Percentiles rank a stretch among this genome's conserved stretches.
Evolutionary conservation across 1,284 basidiomycete species (phyloP).

Genomic region (Cyathus pygmaeus): DNA sequence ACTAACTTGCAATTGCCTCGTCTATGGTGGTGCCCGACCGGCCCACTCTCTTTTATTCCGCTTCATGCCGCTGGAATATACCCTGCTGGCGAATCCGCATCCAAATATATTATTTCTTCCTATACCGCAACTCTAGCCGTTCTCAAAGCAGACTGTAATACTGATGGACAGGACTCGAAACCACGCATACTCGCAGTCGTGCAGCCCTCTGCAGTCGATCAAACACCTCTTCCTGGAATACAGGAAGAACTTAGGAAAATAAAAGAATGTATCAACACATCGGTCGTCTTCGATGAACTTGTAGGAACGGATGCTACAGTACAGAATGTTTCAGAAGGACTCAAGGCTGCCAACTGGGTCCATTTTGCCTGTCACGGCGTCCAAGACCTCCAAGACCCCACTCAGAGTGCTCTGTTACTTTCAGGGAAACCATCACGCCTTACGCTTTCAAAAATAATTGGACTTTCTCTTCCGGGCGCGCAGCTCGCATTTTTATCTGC

Average conservation of each 20-base stretch:
- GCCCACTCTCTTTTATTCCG: conserved; percentile 31
- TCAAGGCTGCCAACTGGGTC: conserved; percentile 26
- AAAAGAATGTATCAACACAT: not conserved
- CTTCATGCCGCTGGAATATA: conserved; percentile 41
- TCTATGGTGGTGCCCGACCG: conserved; percentile 39
- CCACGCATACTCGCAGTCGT: conserved; percentile 10
- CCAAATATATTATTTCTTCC: conserved; percentile 27
- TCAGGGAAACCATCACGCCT: conserved; percentile 14
- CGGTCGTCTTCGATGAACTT: conserved; percentile 6
- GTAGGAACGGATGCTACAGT: conserved; percentile 18
- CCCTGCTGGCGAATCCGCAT: not conserved
- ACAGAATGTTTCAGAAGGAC: conserved; percentile 16
- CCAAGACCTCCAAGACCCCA: conserved; percentile 18
- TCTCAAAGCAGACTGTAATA: conserved; percentile 4
- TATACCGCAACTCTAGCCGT: conserved; percentile 22
- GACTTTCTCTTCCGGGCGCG: conserved; percentile 20
- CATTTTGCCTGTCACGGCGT: conserved; percentile 44
- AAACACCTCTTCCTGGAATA: conserved; percentile 3
- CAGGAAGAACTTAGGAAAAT: conserved; percentile 7
- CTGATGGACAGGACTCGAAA: not conserved
- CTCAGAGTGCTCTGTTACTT: conserved; percentile 25
- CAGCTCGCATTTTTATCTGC: conserved; percentile 46
- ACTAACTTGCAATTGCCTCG: conserved; percentile 10
- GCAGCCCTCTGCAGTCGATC: conserved; percentile 12
- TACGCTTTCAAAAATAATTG: conserved; percentile 28